phyloP scores from a whole-genome alignment of 768 basidiomycete genomes.

The Dioszegia crocea region DNA sequence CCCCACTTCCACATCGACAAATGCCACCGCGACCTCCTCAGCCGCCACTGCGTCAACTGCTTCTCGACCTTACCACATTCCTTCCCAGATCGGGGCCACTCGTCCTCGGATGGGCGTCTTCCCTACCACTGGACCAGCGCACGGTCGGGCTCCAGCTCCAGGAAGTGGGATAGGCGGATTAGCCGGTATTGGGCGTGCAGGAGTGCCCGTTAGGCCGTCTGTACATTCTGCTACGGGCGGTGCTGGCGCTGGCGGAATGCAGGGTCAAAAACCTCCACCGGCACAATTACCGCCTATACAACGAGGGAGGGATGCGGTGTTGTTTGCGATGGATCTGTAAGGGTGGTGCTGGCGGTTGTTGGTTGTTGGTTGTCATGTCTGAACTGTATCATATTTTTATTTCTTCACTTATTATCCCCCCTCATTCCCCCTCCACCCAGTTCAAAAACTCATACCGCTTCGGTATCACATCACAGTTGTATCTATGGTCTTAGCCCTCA shows the following conservation, averaged over 20 bases:
- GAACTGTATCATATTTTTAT: too few relatives aligned
- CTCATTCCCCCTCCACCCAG: neutral
- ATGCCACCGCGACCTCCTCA: neutral
- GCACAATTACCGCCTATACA: constrained; percentile 24
- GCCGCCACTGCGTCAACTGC: neutral
- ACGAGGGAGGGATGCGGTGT: constrained; percentile 36
- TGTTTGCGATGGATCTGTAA: constrained; percentile 21
- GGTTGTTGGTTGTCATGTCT: too few relatives aligned
- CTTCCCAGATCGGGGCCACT: constrained; percentile 9
- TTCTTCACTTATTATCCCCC: neutral
- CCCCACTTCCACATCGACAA: constrained; percentile 5
- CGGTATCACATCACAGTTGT: neutral
- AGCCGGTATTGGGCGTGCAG: constrained; percentile 4
- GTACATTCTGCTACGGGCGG: neutral
- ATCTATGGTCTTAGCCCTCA: neutral
- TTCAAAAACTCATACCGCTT: neutral
- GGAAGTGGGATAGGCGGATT: constrained; percentile 1
- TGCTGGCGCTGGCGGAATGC: neutral
- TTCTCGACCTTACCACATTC: constrained; percentile 5
- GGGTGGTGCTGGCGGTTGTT: too few relatives aligned
- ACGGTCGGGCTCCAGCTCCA: neutral
- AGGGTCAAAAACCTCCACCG: constrained; percentile 9
- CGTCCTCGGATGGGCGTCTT: constrained; percentile 27
- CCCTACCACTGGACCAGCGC: neutral
- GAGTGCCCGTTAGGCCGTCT: constrained; percentile 1